Evolutionary conservation across 345 rosid species (phyloP), one percentile per base, ranked within the genome.

Genomic region (Hirschfeldia incana): DNA sequence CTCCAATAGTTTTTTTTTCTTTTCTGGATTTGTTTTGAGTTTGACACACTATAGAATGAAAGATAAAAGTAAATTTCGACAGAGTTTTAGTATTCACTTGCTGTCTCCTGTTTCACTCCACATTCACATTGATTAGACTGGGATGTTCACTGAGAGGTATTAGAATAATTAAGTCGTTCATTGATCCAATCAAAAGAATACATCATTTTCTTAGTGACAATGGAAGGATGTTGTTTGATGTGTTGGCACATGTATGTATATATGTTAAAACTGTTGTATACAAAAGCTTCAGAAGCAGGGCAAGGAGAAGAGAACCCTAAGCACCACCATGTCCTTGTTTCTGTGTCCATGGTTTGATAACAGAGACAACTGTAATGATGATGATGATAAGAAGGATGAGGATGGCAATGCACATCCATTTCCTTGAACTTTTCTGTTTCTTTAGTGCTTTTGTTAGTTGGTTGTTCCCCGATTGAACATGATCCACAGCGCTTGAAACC

Each of bases 401-500:
- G 65, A 96, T 90, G 4, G 97, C 97, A 37, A 90, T 75, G 86
- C 97, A 92, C 97, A 87, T 92, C 98, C 97, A 93, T 79, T 96
- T 93, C 84, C 99, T 82, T 9, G 94, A 89, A 79, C 78, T 96
- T 81, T 73, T 92, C 76, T 96, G 99, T 16, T 80, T 82, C 70
- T 84, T 86, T 80, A 89, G 85, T 0, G 98, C 97, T 85, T 81
- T 88, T 74, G 85, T 89, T 55, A 96, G 91, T 37, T 88, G 83
- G 0, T 86, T 82, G 81, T 89, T 92, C 73, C 98, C 99, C 1
- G 90, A 86, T 55, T 92, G 93, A 69, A 96, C 98, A 46, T 93
- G 98, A 83, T 96, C 97, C 53, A 93, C 98, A 0, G 98, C 97
- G 46, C 81, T 93, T 0, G 97, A 91, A 29, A 96, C 98, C 98